Percentiles rank a stretch among this genome's conserved stretches.
Evolutionary conservation across 1,139 yeast species (phyloP).

Genomic region (Lodderomyces jiufengensis): DNA sequence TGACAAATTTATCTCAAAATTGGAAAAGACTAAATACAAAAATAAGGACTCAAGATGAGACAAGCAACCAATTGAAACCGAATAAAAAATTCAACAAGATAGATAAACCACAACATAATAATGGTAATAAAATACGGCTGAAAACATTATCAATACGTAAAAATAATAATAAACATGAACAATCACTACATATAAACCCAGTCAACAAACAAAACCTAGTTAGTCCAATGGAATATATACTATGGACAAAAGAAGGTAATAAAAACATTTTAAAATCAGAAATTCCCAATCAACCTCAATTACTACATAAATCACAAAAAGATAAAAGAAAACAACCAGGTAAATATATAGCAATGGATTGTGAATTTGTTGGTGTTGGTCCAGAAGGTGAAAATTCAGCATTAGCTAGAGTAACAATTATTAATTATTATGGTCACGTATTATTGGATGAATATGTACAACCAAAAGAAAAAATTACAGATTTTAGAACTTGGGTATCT

Average conservation of each 20-base stretch:
- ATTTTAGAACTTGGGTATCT: slow-evolving; percentile 94
- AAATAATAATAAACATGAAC: no score
- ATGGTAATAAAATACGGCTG: no score
- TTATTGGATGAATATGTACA: slow-evolving; percentile 70
- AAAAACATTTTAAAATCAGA: slow-evolving; percentile 19
- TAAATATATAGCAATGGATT: slow-evolving; percentile 77
- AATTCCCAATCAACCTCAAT: slow-evolving; percentile 13
- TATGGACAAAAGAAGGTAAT: slow-evolving; percentile 24
- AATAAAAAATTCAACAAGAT: no score
- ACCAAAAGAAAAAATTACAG: slow-evolving; percentile 74
- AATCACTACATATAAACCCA: no score
- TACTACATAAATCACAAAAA: slow-evolving; percentile 8
- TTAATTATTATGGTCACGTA: slow-evolving; percentile 73
- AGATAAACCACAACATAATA: no score
- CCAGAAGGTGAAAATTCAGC: slow-evolving; percentile 65
- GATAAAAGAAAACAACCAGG: slow-evolving; percentile 49
- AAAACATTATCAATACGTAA: no score
- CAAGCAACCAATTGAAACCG: no score
- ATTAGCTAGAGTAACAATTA: slow-evolving; percentile 82
- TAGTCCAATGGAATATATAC: slow-evolving; percentile 23
- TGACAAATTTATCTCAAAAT: no score
- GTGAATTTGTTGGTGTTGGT: slow-evolving; percentile 94
- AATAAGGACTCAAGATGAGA: no score
- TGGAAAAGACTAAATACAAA: no score
- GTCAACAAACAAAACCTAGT: slow-evolving; percentile 13